These are phyloP conservation scores for Suillus placidus DNA, from an alignment of 768 basidiomycete genomes.

Conservation along the genomic window DNA sequence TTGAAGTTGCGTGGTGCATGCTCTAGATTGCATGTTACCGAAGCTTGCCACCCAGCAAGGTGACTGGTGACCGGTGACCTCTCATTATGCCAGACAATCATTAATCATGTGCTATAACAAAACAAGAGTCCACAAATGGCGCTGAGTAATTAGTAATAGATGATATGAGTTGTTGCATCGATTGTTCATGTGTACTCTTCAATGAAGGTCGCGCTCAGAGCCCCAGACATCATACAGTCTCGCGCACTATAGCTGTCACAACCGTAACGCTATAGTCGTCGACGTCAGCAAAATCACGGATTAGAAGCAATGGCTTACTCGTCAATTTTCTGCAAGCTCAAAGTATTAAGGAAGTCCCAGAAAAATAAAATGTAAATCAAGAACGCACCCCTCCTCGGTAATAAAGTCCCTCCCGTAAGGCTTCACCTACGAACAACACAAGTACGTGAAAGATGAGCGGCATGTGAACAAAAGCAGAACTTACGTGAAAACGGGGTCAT, in stretches of 20 bases:
- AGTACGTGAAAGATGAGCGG: slow-evolving; percentile 11
- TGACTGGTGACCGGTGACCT: not conserved
- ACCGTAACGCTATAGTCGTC: slow-evolving; percentile 61
- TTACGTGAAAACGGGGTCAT: slow-evolving; percentile 76
- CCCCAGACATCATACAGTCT: slow-evolving; percentile 40
- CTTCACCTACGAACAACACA: slow-evolving; percentile 48
- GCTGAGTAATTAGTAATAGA: not conserved
- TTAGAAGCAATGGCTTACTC: slow-evolving; percentile 56
- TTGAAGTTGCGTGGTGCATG: too few relatives aligned
- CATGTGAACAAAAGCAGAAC: slow-evolving; percentile 27
- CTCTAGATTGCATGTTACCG: not conserved
- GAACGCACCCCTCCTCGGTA: slow-evolving; percentile 74
- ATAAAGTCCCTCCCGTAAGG: slow-evolving; percentile 63
- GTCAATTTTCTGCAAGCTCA: slow-evolving; percentile 64
- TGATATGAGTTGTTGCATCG: not conserved
- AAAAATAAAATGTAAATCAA: slow-evolving; percentile 7
- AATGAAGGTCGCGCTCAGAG: slow-evolving; percentile 1
- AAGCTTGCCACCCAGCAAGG: not conserved
- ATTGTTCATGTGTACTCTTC: slow-evolving; percentile 5
- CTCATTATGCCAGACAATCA: not conserved
- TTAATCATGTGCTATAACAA: not conserved
- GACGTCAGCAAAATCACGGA: slow-evolving; percentile 18
- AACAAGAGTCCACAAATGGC: not conserved
- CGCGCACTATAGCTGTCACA: slow-evolving; percentile 67
- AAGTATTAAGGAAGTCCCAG: slow-evolving; percentile 10